Evolutionary conservation across 495 filamentous ascomycete genomes (phyloP).

Genomic region (Aspergillus coremiiformis): DNA sequence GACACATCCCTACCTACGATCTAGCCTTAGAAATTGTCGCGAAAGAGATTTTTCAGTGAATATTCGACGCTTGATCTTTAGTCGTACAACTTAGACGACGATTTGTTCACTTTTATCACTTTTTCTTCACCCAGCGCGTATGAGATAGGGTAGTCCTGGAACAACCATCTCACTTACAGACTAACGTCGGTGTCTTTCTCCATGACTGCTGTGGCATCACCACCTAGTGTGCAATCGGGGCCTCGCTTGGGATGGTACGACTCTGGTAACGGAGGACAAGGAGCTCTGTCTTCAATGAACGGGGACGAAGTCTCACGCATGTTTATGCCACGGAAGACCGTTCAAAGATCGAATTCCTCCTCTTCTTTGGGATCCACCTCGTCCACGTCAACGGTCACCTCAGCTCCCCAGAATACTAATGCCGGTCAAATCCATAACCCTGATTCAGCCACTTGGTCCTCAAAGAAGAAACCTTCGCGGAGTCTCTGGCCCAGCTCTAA

Average conservation of each 20-base stretch:
- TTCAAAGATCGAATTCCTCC: constrained; percentile 80
- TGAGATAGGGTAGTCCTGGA: constrained; percentile 11
- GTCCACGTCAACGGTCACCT: constrained; percentile 38
- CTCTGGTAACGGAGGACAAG: constrained; percentile 65
- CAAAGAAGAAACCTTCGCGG: constrained; percentile 60
- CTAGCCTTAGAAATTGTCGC: constrained; percentile 1
- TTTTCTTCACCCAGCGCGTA: constrained; percentile 17
- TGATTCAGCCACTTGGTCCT: constrained; percentile 47
- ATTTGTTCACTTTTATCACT: not conserved
- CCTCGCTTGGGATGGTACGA: constrained; percentile 54
- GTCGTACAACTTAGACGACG: not conserved
- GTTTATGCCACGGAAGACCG: constrained; percentile 77
- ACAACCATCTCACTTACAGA: constrained; percentile 9
- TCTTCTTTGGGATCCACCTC: constrained; percentile 70
- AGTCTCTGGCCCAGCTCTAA: constrained; percentile 68
- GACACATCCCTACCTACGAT: constrained; percentile 1
- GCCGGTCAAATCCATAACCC: constrained; percentile 33
- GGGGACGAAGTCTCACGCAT: constrained; percentile 81
- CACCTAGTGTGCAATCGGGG: constrained; percentile 75
- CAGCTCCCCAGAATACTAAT: constrained; percentile 42
- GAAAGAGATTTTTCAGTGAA: constrained; percentile 1
- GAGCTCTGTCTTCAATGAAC: constrained; percentile 70
- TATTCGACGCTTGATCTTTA: not conserved
- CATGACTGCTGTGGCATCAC: constrained; percentile 98
- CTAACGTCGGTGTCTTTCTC: constrained; percentile 33